Percentiles rank a stretch among this genome's conserved stretches.
Conservation (phyloP, 169 alveolate genomes). For the Eimeria nieschulzi region DNA sequence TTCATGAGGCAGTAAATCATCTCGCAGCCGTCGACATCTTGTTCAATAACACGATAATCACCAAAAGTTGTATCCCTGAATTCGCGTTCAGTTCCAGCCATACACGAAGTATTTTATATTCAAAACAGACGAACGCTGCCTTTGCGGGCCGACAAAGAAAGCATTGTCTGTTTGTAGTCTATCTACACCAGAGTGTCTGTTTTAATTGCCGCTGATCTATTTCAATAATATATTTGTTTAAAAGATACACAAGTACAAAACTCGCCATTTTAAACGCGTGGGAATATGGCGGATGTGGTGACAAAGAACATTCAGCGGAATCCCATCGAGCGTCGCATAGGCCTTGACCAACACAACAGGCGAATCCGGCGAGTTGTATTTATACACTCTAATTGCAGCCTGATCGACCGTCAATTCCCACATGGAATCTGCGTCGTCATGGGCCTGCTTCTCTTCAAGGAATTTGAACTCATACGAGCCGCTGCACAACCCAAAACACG, state of each 20-base stretch:
- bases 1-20: conserved; percentile 74
- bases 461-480: conserved; percentile 57
- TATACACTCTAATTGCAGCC: conserved; percentile 38
- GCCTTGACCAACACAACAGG: conserved; percentile 75
- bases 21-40: conserved; percentile 67
- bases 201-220: no score
- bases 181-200: no score
- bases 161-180: no score
- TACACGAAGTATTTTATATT: no score
- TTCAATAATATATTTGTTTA: no score
- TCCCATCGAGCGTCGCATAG: conserved; percentile 53
- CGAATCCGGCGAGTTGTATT: conserved; percentile 22
- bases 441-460: conserved; percentile 51
- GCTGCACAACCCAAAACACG: conserved; percentile 6
- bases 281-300: conserved; percentile 69
- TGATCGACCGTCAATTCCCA: conserved; percentile 62
- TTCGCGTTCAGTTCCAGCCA: no score
- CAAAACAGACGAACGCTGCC: no score
- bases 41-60: conserved; percentile 67
- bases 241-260: no score
- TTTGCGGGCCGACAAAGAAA: no score
- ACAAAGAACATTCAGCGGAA: conserved; percentile 60
- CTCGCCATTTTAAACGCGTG: conserved; percentile 58
- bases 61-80: conserved; percentile 70
- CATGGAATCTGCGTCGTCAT: conserved; percentile 26